phyloP scores from a whole-genome alignment of 2,329 filamentous ascomycete genomes.

The Colletotrichum caudatum region DNA sequence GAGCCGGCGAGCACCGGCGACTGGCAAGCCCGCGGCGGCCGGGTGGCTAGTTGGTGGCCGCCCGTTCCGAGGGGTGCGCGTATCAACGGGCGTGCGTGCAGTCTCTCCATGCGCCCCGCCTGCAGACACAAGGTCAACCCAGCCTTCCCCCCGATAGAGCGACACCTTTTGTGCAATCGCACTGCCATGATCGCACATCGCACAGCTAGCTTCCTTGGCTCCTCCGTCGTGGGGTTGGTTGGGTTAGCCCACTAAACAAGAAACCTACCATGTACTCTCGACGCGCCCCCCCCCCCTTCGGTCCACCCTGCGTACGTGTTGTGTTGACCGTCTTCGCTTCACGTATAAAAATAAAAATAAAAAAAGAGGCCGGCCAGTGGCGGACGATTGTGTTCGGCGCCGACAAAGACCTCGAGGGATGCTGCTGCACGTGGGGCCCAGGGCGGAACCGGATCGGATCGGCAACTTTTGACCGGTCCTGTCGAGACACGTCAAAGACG shows the following conservation, averaged over 20 bases:
- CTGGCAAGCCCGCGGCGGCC: slow-evolving; percentile 12
- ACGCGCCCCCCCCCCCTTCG: slow-evolving; percentile 1
- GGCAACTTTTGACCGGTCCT: slow-evolving; percentile 15
- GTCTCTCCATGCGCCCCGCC: background rate
- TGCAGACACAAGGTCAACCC: background rate
- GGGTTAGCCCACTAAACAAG: slow-evolving; percentile 36
- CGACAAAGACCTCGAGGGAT: background rate
- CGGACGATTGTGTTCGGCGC: too few species aligned
- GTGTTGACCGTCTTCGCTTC: background rate
- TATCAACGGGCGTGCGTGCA: slow-evolving; percentile 5
- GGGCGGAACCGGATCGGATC: background rate
- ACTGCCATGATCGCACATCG: slow-evolving; percentile 5
- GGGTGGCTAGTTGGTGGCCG: slow-evolving; percentile 12
- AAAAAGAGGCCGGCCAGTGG: too few species aligned
- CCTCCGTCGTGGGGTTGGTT: slow-evolving; percentile 2
- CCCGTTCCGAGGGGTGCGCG: slow-evolving; percentile 25
- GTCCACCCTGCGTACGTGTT: slow-evolving; percentile 15
- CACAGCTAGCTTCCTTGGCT: background rate
- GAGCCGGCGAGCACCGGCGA: slow-evolving; percentile 34
- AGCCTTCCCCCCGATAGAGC: background rate
- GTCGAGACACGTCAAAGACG: slow-evolving; percentile 22
- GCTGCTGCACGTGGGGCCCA: slow-evolving; percentile 12
- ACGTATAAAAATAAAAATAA: too few species aligned
- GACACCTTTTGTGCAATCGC: slow-evolving; percentile 28
- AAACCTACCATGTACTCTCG: slow-evolving; percentile 22